These are phyloP conservation scores for Mortierella sp. DNA, from an alignment of 371 early-diverging fungal genomes.

Conservation along the genomic window DNA sequence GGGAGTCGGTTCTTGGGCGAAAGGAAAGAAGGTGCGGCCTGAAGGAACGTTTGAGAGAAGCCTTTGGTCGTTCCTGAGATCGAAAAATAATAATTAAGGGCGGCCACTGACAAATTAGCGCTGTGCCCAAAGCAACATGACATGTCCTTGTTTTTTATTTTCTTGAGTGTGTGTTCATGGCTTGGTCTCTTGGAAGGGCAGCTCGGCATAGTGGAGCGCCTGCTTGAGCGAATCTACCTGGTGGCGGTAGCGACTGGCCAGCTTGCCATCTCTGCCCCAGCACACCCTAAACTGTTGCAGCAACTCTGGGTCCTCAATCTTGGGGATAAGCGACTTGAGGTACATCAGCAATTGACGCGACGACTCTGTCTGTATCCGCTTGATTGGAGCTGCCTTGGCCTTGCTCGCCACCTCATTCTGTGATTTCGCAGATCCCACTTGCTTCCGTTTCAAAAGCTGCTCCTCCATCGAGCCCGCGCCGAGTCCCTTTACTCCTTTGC, in stretches of 20 bases:
- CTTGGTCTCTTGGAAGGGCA: slow-evolving; percentile 25
- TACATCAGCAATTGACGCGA: slow-evolving; percentile 26
- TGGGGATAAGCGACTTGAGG: slow-evolving; percentile 37
- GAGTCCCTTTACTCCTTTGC: background rate
- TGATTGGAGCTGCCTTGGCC: background rate
- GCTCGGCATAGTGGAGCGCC: slow-evolving; percentile 49
- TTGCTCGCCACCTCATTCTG: background rate
- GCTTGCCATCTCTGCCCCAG: slow-evolving; percentile 50
- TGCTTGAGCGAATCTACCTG: slow-evolving; percentile 50
- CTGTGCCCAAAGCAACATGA: no score
- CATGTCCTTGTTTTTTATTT: no score
- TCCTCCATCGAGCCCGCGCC: slow-evolving; percentile 30
- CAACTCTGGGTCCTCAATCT: slow-evolving; percentile 30
- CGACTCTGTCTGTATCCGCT: slow-evolving; percentile 21
- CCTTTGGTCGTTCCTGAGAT: no score
- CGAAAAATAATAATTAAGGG: no score
- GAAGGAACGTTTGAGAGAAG: no score
- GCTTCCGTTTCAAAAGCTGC: slow-evolving; percentile 22
- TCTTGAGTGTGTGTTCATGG: background rate
- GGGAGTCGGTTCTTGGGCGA: no score
- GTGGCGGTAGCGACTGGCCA: slow-evolving; percentile 38
- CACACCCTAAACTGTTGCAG: slow-evolving; percentile 35
- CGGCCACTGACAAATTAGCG: no score
- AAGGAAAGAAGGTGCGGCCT: no score
- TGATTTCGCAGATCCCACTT: slow-evolving; percentile 4